Evolutionary conservation across 129 eudicot species (phyloP).

Genomic region (Escallonia rubra): DNA sequence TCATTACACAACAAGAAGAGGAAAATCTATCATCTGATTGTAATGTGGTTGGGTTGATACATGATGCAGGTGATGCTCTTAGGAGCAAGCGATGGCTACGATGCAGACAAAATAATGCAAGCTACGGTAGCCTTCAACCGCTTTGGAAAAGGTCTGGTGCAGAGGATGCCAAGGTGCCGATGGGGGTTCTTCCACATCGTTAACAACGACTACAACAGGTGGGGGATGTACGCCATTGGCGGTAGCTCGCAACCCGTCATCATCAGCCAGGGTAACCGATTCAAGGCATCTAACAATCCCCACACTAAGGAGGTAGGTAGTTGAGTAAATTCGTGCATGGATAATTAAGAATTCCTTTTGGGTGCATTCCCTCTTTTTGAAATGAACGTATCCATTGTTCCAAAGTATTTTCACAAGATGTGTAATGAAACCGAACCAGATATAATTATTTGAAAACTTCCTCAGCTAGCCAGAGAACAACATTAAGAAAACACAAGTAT

Average conservation of each 20-base stretch:
- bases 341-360: not conserved
- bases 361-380: too few relatives aligned
- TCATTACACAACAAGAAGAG: not conserved
- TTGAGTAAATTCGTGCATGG: not conserved
- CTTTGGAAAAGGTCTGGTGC: slow-evolving; percentile 68
- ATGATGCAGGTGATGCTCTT: slow-evolving; percentile 58
- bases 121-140: slow-evolving; percentile 73
- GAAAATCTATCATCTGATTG: not conserved
- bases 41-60: not conserved
- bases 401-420: too few relatives aligned
- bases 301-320: slow-evolving; percentile 56
- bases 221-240: slow-evolving; percentile 88
- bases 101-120: slow-evolving; percentile 65
- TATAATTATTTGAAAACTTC: not conserved
- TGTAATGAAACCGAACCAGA: too few relatives aligned
- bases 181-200: slow-evolving; percentile 83
- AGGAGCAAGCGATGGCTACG: slow-evolving; percentile 46
- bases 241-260: slow-evolving; percentile 79
- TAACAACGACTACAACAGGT: slow-evolving; percentile 77
- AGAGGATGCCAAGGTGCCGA: slow-evolving; percentile 77
- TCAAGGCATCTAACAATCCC: slow-evolving; percentile 49
- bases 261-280: slow-evolving; percentile 89
- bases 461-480: not conserved
- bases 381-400: too few relatives aligned
- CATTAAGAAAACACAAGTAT: too few relatives aligned